Evolutionary conservation across 2,329 filamentous ascomycete species (phyloP).

Genomic region (Leptographium radiaticola): DNA sequence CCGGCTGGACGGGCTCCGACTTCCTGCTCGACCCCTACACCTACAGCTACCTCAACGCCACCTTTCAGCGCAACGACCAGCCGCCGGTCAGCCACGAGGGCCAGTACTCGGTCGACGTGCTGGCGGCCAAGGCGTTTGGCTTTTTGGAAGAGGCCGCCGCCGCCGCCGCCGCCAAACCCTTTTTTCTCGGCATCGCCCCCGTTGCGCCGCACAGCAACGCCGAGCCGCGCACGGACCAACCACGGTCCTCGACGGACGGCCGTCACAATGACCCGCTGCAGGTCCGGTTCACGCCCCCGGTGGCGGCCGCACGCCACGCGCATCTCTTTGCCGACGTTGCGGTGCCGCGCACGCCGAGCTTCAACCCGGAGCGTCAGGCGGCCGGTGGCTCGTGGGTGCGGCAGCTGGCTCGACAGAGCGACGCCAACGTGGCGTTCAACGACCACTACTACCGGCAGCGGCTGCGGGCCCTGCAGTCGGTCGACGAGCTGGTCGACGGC

Average conservation of each 20-base stretch:
- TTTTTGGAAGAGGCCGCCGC: constrained; percentile 48
- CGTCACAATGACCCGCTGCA: constrained; percentile 9
- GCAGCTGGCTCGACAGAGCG: constrained; percentile 25
- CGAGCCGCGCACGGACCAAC: constrained; percentile 9
- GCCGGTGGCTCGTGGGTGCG: constrained; percentile 33
- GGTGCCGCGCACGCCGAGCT: constrained; percentile 49
- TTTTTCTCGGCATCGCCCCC: constrained; percentile 55
- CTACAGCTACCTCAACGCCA: constrained; percentile 50
- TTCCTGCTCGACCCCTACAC: constrained; percentile 49
- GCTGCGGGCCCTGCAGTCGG: constrained; percentile 36
- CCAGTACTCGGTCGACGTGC: constrained; percentile 41
- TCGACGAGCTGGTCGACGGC: constrained; percentile 40
- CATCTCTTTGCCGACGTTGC: constrained; percentile 46
- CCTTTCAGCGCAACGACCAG: constrained; percentile 40
- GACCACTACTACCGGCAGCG: constrained; percentile 39
- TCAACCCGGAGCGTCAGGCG: constrained; percentile 45
- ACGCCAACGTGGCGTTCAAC: constrained; percentile 29
- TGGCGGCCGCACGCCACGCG: constrained; percentile 46
- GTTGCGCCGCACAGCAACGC: constrained; percentile 53
- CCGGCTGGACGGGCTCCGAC: constrained; percentile 45
- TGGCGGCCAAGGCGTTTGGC: constrained; percentile 42
- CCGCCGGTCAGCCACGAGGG: constrained; percentile 41
- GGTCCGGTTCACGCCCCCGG: constrained; percentile 28
- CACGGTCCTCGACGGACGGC: not conserved
- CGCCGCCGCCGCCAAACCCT: constrained; percentile 37